Conservation (phyloP, 2,329 filamentous ascomycete species). For the Phaeosphaeria sp. region DNA sequence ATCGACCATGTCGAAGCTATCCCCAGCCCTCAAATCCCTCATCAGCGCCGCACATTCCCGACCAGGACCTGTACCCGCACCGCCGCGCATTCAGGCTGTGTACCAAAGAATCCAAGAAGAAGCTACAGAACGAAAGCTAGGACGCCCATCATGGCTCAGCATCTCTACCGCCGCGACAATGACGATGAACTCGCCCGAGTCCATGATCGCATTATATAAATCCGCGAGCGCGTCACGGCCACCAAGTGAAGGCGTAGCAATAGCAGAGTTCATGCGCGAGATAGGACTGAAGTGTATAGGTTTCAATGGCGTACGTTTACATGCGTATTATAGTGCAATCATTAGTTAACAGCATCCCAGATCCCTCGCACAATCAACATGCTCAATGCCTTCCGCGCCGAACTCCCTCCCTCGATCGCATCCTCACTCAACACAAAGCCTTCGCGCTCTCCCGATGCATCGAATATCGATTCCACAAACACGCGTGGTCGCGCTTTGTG, state of each 20-base stretch:
- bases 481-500: constrained; percentile 70
- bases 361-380: constrained; percentile 86
- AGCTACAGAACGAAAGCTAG: constrained; percentile 36
- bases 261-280: constrained; percentile 76
- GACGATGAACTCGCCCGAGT: constrained; percentile 84
- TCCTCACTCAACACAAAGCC: constrained; percentile 62
- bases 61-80: constrained; percentile 43
- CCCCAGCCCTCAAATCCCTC: constrained; percentile 42
- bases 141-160: constrained; percentile 46
- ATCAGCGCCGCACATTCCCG: constrained; percentile 45
- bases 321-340: not conserved
- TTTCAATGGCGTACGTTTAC: constrained; percentile 70
- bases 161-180: constrained; percentile 74
- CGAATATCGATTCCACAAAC: constrained; percentile 63
- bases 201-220: constrained; percentile 68
- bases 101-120: constrained; percentile 42
- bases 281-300: constrained; percentile 78
- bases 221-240: constrained; percentile 34
- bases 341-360: constrained; percentile 58
- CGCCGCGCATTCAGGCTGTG: constrained; percentile 37
- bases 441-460: constrained; percentile 55
- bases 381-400: constrained; percentile 72
- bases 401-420: constrained; percentile 64
- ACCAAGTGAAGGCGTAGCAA: constrained; percentile 51
- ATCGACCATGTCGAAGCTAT: constrained; percentile 44